A percentile compares a stretch with the other conserved stretches of the same genome.
phyloP scores from a whole-genome alignment of 192 early-diverging fungal genomes.

The Coemansia sp. region DNA sequence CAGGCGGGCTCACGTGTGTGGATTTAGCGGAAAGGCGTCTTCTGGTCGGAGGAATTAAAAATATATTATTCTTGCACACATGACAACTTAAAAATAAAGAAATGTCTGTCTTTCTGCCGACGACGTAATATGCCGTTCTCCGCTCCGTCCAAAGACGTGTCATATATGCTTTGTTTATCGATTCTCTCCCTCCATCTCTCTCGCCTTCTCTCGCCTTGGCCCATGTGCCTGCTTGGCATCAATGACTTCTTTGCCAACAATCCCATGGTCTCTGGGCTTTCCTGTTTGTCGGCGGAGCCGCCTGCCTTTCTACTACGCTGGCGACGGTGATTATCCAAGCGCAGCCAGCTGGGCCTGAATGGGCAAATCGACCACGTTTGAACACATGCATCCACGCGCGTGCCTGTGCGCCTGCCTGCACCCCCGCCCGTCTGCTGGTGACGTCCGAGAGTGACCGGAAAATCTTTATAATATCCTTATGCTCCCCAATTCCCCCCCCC shows the following conservation, averaged over 20 bases:
- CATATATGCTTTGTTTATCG: not conserved
- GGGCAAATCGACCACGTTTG: constrained; percentile 2
- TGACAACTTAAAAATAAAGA: not conserved
- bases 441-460: constrained; percentile 3
- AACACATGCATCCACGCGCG: not conserved
- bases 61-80: not conserved
- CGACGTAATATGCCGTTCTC: not conserved
- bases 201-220: not conserved
- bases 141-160: not conserved
- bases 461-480: not conserved
- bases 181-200: not conserved
- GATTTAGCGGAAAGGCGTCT: constrained; percentile 2
- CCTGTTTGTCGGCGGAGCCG: not conserved
- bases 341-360: too few relatives aligned
- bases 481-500: not conserved
- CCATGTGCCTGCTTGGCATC: not conserved
- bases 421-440: not conserved
- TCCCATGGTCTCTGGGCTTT: not conserved
- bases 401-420: not conserved
- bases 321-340: too few relatives aligned
- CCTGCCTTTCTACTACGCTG: not conserved
- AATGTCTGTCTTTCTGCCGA: not conserved
- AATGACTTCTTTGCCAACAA: not conserved
- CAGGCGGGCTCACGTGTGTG: constrained; percentile 1
- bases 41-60: constrained; percentile 5